These are phyloP conservation scores for Piloderma croceum DNA, from an alignment of 768 basidiomycete species.

Conservation along the genomic window DNA sequence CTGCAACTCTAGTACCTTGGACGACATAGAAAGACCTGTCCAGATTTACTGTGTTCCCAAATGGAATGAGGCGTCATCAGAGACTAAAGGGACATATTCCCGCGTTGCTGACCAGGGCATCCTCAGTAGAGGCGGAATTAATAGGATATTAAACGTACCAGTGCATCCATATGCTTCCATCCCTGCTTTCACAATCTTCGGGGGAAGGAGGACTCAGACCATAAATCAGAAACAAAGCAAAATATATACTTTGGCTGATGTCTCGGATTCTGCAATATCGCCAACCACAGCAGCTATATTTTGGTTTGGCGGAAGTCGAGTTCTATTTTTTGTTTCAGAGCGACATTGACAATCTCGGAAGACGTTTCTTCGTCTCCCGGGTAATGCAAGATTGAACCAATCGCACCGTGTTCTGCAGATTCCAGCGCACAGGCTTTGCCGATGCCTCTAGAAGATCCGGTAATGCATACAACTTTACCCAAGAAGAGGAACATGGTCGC, in stretches of 20 bases:
- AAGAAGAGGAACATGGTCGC: no score
- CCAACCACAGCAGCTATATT: slow-evolving; percentile 50
- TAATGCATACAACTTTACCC: slow-evolving; percentile 65
- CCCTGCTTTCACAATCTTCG: slow-evolving; percentile 61
- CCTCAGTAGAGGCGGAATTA: slow-evolving; percentile 17
- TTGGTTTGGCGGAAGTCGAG: slow-evolving; percentile 20
- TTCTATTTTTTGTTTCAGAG: slow-evolving; percentile 44
- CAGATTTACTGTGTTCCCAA: slow-evolving; percentile 56
- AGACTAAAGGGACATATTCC: slow-evolving; percentile 78
- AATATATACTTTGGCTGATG: slow-evolving; percentile 45
- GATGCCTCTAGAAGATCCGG: slow-evolving; percentile 70
- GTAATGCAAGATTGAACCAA: slow-evolving; percentile 61
- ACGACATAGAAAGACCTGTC: slow-evolving; percentile 71
- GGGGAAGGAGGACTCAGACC: background rate
- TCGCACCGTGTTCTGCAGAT: slow-evolving; percentile 59
- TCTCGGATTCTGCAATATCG: slow-evolving; percentile 56
- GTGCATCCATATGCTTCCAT: slow-evolving; percentile 59
- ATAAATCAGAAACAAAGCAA: no score
- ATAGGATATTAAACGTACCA: slow-evolving; percentile 15
- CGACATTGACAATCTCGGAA: slow-evolving; percentile 40
- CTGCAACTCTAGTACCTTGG: slow-evolving; percentile 38
- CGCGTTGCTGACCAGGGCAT: slow-evolving; percentile 48
- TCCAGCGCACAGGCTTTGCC: slow-evolving; percentile 66
- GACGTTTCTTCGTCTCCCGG: slow-evolving; percentile 53
- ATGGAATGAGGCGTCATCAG: slow-evolving; percentile 47